Base-by-base conservation (phyloP, 805 yeast species). In the Metschnikowia gruessii region DNA sequence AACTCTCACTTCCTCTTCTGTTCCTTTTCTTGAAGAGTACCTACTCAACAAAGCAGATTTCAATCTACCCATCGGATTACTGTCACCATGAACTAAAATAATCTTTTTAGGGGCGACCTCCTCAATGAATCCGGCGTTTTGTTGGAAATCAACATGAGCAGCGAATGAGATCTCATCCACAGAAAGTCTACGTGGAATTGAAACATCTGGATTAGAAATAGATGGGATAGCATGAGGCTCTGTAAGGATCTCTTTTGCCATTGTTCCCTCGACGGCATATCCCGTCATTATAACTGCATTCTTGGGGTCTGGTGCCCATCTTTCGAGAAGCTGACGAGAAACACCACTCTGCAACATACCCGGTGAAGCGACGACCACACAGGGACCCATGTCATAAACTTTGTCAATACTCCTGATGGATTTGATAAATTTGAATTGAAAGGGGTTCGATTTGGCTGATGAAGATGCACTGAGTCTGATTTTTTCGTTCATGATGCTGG, bases 261-360 rank as follows among this genome's bases (percentile, higher is more conserved):
- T 81, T 0, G 99, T 94, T 16, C 99, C 99, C 62, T 94, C 99
- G 8, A 94, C 96, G 6, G 98, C 91, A 65, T 94, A 94, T 71
- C 99, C 99, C 0, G 99, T 94, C 62, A 94, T 67, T 18, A 94
- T 79, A 21, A 90, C 82, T 2, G 95, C 74, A 58, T 94, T 94
- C 59, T 88, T 85, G 2, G 95, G 86, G 58, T 94, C 98, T 0
- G 99, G 99, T 4, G 96, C 91, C 99, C 99, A 94, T 63, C 85
- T 81, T 61, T 94, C 99, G 24, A 94, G 74, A 17, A 94, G 72
- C 56, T 87, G 94, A 56, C 99, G 76, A 0, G 97, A 89, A 2
- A 91, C 83, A 51, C 99, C 99, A 62, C 87, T 91, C 64, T 92
- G 99, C 40, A 94, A 73, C 99, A 94, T 94, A 63, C 99, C 99